phyloP scores from a whole-genome alignment of 2,329 filamentous ascomycete genomes.

The Lasiodiplodia sp. region DNA sequence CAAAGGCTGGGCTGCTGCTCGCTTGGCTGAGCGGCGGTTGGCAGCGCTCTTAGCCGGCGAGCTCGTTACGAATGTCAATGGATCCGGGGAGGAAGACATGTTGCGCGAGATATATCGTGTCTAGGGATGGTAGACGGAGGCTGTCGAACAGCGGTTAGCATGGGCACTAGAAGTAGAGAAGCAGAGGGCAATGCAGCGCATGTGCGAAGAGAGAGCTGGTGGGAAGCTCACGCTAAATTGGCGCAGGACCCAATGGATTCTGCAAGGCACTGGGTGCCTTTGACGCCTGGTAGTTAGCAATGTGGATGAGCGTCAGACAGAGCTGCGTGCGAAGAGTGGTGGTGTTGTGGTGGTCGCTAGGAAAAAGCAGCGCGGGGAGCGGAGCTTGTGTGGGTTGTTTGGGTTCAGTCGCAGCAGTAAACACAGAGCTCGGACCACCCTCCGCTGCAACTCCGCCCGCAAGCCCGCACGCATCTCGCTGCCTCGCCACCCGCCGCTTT shows the following conservation, averaged over 20 bases:
- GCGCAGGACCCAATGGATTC: neutral
- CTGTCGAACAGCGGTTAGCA: neutral
- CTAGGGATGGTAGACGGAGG: neutral
- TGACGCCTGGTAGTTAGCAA: neutral
- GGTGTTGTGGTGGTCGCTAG: neutral
- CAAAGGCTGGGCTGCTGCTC: slow-evolving; percentile 12
- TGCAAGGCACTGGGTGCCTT: neutral
- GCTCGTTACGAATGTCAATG: slow-evolving; percentile 37
- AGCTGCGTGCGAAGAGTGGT: neutral
- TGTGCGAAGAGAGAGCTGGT: neutral
- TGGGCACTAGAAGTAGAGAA: neutral
- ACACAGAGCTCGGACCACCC: slow-evolving; percentile 3
- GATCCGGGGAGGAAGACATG: slow-evolving; percentile 45
- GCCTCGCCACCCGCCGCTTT: neutral
- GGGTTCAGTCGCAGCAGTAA: neutral
- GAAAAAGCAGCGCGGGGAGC: slow-evolving; percentile 1
- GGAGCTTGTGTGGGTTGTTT: slow-evolving; percentile 8
- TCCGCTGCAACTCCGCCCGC: neutral
- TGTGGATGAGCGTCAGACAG: neutral
- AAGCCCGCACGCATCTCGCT: neutral
- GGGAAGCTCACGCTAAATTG: slow-evolving; percentile 6
- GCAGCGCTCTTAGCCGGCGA: slow-evolving; percentile 14
- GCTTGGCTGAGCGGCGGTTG: slow-evolving; percentile 10
- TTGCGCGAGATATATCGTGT: neutral
- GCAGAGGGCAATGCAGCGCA: neutral